Base-by-base conservation (phyloP, 306 rosid species). In the Dicorynia guianensis region DNA sequence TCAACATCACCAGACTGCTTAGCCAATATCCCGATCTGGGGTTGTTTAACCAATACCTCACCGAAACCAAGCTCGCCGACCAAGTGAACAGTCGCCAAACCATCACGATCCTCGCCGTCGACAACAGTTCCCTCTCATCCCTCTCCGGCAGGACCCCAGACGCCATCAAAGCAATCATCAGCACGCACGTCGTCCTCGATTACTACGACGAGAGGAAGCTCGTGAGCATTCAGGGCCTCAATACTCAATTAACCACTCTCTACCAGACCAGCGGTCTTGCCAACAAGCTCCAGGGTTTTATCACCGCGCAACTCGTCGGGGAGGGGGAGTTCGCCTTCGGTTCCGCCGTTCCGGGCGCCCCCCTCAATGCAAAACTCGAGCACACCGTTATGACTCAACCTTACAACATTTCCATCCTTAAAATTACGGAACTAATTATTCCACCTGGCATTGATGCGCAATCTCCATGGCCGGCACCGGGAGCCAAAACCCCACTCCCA, bases 251-350 rank as follows among this genome's bases (percentile, higher is more conserved):
- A 14, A 81, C 98, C 19, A 87, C 96, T 11, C 75, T 93, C 35
- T 87, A 59, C 75, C 95, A 93, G 11, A 6, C 93, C 46, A 69
- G 85, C 11, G 95, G 97, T 5, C 1, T 30, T 0, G 93, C 98
- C 9, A 7, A 0, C 0, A 20, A 55, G 34, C 61, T 69, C 0
- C 84, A 87, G 53, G 97, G 98, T 0, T 87, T 86, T 76, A 0
- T 93, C 67, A 79, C 72, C 38, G 85, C 83, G 6, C 25, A 50
- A 0, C 38, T 73, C 0, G 0, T 83, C 3, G 84, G 82, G 4
- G 89, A 85, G 30, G 91, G 90, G 0, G 84, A 80, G 34, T 58
- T 89, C 2, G 77, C 84, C 36, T 91, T 93, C 14, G 89, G 89
- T 2, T 85, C 93, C 0, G 87, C 88, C 3, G 89, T 8, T 0